Evolutionary conservation across 345 rosid species (phyloP), one percentile per base, ranked within the genome.

Genomic region (Trapa incisa): DNA sequence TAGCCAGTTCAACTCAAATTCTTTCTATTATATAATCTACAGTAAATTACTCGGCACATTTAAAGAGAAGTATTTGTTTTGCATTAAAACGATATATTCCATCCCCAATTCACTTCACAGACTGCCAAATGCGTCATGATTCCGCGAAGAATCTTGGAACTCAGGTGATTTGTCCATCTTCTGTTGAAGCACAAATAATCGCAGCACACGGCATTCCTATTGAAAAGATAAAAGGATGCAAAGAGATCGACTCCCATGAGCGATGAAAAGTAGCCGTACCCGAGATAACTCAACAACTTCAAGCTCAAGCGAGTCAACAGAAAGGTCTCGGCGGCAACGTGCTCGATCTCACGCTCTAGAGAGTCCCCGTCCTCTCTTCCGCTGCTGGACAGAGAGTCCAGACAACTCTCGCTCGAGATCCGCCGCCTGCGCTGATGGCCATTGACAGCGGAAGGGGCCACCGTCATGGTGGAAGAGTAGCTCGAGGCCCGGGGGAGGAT

Each of bases 241-340:
- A 39, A 1, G 17, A 61, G 17, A 61, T 5, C 0, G 65, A 61
- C 43, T 41, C 43, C 43, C 43, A 41, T 41, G 7, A 38, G 5
- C 39, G 37, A 13, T 36, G 22, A 37, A 29, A 37, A 22, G 38
- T 62, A 37, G 15, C 6, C 9, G 54, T 82, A 94, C 97, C 96
- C 93, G 37, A 94, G 89, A 81, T 76, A 94, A 57, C 77, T 72
- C 11, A 87, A 66, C 29, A 94, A 89, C 78, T 85, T 86, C 79
- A 86, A 71, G 72, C 85, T 71, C 47, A 89, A 77, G 66, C 93
- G 82, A 72, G 93, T 80, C 52, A 89, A 17, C 75, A 86, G 74
- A 65, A 76, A 84, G 2, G 88, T 91, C 71, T 94, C 89, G 0
- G 87, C 79, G 39, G 91, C 86, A 0, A 82, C 96, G 47, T 80